Evolutionary conservation across 768 basidiomycete species (phyloP).

Genomic region (Russula brevipes): DNA sequence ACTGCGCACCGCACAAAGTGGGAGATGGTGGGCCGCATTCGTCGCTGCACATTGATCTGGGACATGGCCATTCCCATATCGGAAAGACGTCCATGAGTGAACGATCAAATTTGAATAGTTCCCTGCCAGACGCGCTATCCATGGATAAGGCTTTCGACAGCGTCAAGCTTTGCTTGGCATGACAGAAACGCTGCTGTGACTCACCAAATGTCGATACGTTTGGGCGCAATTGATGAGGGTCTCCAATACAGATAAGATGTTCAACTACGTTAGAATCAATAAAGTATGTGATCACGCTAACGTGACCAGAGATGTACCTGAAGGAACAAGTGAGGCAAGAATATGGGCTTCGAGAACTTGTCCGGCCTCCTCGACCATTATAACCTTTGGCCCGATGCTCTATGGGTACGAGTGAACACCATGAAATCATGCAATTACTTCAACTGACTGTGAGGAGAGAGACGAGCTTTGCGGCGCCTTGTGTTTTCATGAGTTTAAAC

Average conservation of each 20-base stretch:
- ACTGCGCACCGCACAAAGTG: constrained; percentile 48
- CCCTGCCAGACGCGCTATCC: constrained; percentile 53
- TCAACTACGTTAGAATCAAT: constrained; percentile 36
- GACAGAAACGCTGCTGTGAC: constrained; percentile 22
- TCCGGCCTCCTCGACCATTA: constrained; percentile 77
- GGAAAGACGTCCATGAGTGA: constrained; percentile 74
- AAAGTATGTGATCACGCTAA: not conserved
- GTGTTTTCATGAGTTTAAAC: not conserved
- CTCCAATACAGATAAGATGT: constrained; percentile 74
- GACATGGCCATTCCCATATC: constrained; percentile 57
- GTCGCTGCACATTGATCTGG: constrained; percentile 61
- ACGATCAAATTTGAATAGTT: constrained; percentile 56
- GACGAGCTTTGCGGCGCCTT: constrained; percentile 65
- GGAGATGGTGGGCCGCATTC: constrained; percentile 71
- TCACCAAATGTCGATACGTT: constrained; percentile 58
- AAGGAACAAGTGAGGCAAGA: constrained; percentile 54
- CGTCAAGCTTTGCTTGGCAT: not conserved
- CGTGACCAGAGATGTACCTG: constrained; percentile 6
- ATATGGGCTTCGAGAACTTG: constrained; percentile 80
- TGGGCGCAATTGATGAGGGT: constrained; percentile 70
- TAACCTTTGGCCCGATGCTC: constrained; percentile 54
- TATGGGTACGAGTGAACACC: constrained; percentile 27
- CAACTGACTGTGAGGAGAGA: constrained; percentile 48
- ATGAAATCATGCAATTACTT: no score
- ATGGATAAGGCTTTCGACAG: constrained; percentile 53